Base-by-base conservation (phyloP, 371 early-diverging fungal species). In the Saksenaea vasiformis region DNA sequence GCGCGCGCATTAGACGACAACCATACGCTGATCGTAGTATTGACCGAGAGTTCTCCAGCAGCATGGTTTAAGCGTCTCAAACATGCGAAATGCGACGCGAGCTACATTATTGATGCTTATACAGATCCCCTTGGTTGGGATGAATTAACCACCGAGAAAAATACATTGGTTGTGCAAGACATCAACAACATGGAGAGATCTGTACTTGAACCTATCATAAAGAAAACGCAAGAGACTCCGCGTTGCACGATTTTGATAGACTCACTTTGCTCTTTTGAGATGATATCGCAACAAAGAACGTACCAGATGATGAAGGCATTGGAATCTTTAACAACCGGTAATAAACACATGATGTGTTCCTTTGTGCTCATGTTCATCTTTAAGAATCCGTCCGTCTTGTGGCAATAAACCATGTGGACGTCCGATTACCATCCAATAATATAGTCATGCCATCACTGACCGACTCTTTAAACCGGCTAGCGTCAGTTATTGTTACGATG, bases 91-190 rank as follows among this genome's bases (percentile, higher is more conserved):
- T 31, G 35, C 17, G 35, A 47, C 11, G 51, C 41, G 17, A 70
- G 61, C 19, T 62, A 22, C 11, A 68, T 80, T 14, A 63, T 76
- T 15, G 81, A 80, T 37, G 72, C 72, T 27, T 77, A 67, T 36
- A 64, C 77, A 0, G 72, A 77, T 66, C 80, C 80, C 0, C 55
- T 65, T 13, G 77, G 76, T 0, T 77, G 77, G 77, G 73, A 80
- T 28, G 53, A 65, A 3, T 28, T 11, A 9, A 43, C 22, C 1
- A 22, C 56, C 4, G 17, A 64, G 17, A 27, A 59, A 2, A 44
- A 51, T 9, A 17, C 34, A 4, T 7, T 19, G 11, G 37, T 9
- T 17, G 57, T 66, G 36, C 61, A 56, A 9, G 35, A 59, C 26
- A 47, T 61, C 13, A 51, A 53, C 17, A 59, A 76, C 13, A 65